Conservation (phyloP, 73 alveolate species). For the Uronychia setigera region DNA sequence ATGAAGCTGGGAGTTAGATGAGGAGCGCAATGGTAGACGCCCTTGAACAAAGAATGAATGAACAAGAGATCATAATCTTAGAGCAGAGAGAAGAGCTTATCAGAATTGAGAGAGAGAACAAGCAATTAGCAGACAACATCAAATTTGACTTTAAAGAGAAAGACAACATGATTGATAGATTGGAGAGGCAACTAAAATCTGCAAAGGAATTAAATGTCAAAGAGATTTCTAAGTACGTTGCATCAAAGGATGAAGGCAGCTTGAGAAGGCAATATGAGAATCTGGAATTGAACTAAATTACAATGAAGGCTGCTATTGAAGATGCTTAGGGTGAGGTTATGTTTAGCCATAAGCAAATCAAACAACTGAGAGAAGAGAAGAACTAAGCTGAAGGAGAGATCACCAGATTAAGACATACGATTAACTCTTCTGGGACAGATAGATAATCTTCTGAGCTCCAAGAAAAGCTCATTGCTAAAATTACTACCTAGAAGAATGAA, state of each 20-base stretch:
- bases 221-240: not conserved
- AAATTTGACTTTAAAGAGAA: not conserved
- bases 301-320: not conserved
- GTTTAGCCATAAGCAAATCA: not conserved
- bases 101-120: conserved; percentile 31
- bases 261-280: conserved; percentile 13
- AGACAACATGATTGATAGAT: conserved; percentile 3
- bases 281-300: not conserved
- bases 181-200: conserved; percentile 7
- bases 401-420: conserved; percentile 14
- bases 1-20: conserved; percentile 2
- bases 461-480: conserved; percentile 1
- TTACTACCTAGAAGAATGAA: conserved; percentile 23
- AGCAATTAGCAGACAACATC: conserved; percentile 20
- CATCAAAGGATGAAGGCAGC: not conserved
- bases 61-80: conserved; percentile 24
- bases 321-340: not conserved
- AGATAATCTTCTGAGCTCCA: not conserved
- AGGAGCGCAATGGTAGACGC: conserved; percentile 2
- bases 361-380: not conserved
- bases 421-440: not conserved
- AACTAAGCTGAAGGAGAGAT: conserved; percentile 11
- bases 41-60: conserved; percentile 27
- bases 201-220: conserved; percentile 5
- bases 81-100: conserved; percentile 36